These are phyloP conservation scores for Spirogloea muscicola DNA, from an alignment of 139 green algal species.

Conservation along the genomic window DNA sequence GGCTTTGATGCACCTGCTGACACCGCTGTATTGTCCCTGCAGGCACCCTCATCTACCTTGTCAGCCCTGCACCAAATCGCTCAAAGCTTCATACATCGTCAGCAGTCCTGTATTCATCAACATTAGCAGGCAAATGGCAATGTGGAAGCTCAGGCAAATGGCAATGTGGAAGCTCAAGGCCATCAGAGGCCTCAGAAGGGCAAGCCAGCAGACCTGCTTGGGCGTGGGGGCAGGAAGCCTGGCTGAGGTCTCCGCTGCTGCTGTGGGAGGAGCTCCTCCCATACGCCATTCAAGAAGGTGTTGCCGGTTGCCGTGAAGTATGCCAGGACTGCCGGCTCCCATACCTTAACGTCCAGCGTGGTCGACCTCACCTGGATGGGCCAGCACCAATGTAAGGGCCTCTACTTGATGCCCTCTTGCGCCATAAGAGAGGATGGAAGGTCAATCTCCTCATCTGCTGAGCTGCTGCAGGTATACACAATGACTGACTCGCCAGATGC, in stretches of 20 bases:
- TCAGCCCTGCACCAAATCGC: neutral
- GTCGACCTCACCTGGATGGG: constrained; percentile 29
- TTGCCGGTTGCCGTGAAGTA: constrained; percentile 43
- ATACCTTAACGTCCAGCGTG: constrained; percentile 50
- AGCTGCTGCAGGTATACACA: neutral
- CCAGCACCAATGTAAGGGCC: neutral
- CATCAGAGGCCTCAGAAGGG: neutral
- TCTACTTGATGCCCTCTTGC: neutral
- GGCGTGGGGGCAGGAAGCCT: neutral
- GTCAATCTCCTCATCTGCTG: neutral
- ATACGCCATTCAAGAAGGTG: constrained; percentile 31
- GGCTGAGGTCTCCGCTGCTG: neutral
- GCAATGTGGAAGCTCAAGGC: neutral
- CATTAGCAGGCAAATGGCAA: neutral
- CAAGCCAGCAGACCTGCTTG: neutral
- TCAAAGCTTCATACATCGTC: too few species aligned
- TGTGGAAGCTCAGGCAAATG: neutral
- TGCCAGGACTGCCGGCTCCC: constrained; percentile 40
- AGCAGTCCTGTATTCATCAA: neutral
- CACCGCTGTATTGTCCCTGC: neutral
- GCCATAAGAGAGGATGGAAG: neutral
- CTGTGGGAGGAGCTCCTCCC: constrained; percentile 21
- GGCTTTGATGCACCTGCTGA: constrained; percentile 5
- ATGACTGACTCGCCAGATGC: neutral
- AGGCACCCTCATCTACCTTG: neutral